Evolutionary conservation across 1,284 basidiomycete species (phyloP), one percentile per base, ranked within the genome.

Genomic region (Ganoderma multipileum): DNA sequence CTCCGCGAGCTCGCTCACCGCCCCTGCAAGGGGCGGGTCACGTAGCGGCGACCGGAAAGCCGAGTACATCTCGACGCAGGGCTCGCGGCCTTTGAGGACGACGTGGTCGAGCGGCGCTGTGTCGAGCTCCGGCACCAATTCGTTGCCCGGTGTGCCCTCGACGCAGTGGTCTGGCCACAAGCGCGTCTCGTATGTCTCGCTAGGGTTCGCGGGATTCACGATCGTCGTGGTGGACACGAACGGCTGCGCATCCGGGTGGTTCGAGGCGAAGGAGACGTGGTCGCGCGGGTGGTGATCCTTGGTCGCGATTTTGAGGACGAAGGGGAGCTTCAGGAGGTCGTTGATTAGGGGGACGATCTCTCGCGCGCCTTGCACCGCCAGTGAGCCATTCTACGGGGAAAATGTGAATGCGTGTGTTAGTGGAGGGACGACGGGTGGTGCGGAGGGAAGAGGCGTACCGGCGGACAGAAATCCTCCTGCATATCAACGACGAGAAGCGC

Each of bases 391-490:
- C 81, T 82, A 68, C n/a, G 50, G 6, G 38, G 18, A 9, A 14
- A 14, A n/a, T n/a, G n/a, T n/a, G n/a, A n/a, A 33, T 28, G 16
- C 20, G 47, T n/a, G 38, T 42, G 52, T 57, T 30, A 57, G 47
- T 16, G 28, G 30, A 39, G n/a, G 20, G 23, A 14, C 18, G 20
- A 26, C 30, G 20, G n/a, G 47, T 47, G 2, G 28, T 30, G 50
- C 16, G 42, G 54, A 33, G 20, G 18, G 55, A 26, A 44, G 28
- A 63, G 28, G 54, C 71, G 60, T 74, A 81, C 81, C 2, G 86
- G 87, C n/a, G 88, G 87, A n/a, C 89, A 81, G 75, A 91, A 91
- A 79, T 91, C 89, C 75, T 89, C 83, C 75, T 91, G 89, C 16
- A 89, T 81, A 76, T 91, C 89, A 55, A 89, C 83, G 55, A 89